Conservation (phyloP, 148 eudicot genomes). For the Nyssa sinensis region DNA sequence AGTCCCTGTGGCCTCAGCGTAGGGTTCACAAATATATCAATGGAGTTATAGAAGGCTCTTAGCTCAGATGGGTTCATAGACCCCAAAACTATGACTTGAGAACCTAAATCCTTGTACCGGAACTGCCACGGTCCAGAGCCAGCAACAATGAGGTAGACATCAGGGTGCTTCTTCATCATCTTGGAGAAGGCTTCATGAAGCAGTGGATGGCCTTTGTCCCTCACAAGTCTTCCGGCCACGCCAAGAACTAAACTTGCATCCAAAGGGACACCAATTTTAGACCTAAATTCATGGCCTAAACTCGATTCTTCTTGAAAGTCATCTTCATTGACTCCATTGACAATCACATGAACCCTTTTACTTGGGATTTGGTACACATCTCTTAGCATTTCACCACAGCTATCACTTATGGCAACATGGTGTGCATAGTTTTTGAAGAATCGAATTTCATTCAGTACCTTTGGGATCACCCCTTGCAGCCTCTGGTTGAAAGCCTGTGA, state of each 20-base stretch:
- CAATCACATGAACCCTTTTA: constrained; percentile 65
- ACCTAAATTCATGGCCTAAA: constrained; percentile 48
- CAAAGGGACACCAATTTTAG: constrained; percentile 50
- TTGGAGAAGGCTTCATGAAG: constrained; percentile 53
- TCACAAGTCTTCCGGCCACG: constrained; percentile 73
- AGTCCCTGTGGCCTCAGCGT: constrained; percentile 81
- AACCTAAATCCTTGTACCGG: constrained; percentile 62
- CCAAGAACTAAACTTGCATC: constrained; percentile 69
- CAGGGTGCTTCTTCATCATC: constrained; percentile 38
- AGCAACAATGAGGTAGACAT: constrained; percentile 61
- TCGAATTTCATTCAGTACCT: constrained; percentile 67
- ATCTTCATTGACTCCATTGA: constrained; percentile 64
- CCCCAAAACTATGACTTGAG: constrained; percentile 64
- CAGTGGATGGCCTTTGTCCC: constrained; percentile 76
- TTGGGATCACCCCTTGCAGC: constrained; percentile 61
- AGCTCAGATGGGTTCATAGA: constrained; percentile 71
- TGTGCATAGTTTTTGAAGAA: constrained; percentile 70
- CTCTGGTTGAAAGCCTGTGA: constrained; percentile 55
- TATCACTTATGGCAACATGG: constrained; percentile 83
- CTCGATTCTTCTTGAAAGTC: constrained; percentile 44
- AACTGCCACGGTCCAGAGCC: constrained; percentile 84
- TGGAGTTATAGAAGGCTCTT: constrained; percentile 62
- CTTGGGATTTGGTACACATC: constrained; percentile 44
- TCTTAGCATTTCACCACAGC: constrained; percentile 47
- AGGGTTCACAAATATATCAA: constrained; percentile 78